phyloP scores from a whole-genome alignment of 2,329 filamentous ascomycete genomes.

The Alternaria infectoria region DNA sequence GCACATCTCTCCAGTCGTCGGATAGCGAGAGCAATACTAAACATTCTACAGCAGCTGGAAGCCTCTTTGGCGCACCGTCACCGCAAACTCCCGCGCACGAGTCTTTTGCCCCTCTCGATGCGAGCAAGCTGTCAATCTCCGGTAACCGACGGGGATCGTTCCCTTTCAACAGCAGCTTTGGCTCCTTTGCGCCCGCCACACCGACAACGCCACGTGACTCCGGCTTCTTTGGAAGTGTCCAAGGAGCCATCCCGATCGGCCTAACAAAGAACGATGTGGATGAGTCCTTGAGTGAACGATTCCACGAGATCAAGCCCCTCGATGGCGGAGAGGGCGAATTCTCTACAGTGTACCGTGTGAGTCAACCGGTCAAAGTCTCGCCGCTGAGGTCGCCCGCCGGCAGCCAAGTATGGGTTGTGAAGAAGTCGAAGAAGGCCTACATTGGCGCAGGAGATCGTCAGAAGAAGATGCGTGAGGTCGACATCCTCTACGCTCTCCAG shows the following conservation, averaged over 20 bases:
- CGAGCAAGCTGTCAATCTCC: slow-evolving; percentile 83
- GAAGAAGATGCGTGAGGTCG: slow-evolving; percentile 82
- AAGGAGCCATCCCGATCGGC: slow-evolving; percentile 65
- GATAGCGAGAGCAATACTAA: slow-evolving; percentile 26
- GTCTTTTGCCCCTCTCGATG: slow-evolving; percentile 75
- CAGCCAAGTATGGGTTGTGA: slow-evolving; percentile 79
- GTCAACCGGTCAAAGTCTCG: slow-evolving; percentile 52
- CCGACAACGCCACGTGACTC: slow-evolving; percentile 73
- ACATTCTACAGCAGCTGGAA: slow-evolving; percentile 58
- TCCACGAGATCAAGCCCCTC: slow-evolving; percentile 75
- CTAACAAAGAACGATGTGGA: slow-evolving; percentile 78
- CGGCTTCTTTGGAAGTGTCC: slow-evolving; percentile 62
- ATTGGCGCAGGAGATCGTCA: slow-evolving; percentile 80
- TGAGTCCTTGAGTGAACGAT: slow-evolving; percentile 73
- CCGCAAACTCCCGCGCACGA: slow-evolving; percentile 79
- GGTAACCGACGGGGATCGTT: slow-evolving; percentile 53
- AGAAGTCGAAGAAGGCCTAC: slow-evolving; percentile 86
- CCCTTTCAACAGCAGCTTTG: slow-evolving; percentile 48
- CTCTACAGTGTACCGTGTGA: slow-evolving; percentile 86
- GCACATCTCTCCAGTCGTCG: slow-evolving; percentile 10
- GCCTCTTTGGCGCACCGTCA: slow-evolving; percentile 65
- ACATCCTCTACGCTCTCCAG: slow-evolving; percentile 75
- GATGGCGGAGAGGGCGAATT: slow-evolving; percentile 86
- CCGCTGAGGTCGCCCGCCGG: slow-evolving; percentile 30
- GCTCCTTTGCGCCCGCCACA: slow-evolving; percentile 74